These are phyloP conservation scores for Monilinia laxa DNA, from an alignment of 2,329 filamentous ascomycete species.

Conservation along the genomic window DNA sequence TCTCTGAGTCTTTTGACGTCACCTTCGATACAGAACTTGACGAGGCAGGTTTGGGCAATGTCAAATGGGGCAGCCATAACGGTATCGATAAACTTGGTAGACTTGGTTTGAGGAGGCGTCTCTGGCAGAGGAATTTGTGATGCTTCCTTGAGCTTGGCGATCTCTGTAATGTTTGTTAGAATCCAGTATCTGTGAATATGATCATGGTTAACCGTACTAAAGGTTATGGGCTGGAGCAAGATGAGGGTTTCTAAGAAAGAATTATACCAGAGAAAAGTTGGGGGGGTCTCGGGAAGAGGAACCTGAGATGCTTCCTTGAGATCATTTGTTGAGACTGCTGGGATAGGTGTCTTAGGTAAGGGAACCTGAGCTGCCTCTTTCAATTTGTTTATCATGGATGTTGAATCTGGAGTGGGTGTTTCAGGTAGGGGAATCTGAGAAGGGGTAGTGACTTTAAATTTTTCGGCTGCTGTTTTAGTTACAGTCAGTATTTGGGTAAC, in stretches of 20 bases:
- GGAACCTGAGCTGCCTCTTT: background rate
- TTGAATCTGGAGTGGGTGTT: background rate
- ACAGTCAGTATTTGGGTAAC: background rate
- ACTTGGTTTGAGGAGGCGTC: background rate
- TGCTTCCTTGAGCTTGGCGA: background rate
- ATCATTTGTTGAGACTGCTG: background rate
- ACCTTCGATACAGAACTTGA: background rate
- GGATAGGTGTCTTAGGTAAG: background rate
- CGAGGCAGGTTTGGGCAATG: background rate
- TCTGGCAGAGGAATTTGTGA: background rate
- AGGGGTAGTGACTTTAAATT: background rate
- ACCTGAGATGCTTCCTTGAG: background rate
- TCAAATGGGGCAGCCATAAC: background rate
- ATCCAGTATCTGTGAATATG: background rate
- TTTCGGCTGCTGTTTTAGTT: fast-evolving
- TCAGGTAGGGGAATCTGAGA: background rate
- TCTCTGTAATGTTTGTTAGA: background rate
- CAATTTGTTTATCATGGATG: background rate
- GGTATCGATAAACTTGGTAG: background rate
- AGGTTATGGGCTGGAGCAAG: background rate
- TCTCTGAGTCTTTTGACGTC: no score
- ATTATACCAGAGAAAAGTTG: background rate
- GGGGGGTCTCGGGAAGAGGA: background rate
- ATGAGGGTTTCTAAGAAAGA: background rate
- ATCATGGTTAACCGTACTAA: background rate